Percentiles rank a stretch among this genome's conserved stretches.
Conservation (phyloP, 2,329 filamentous ascomycete genomes). For the Myriosclerotinia curreyana region DNA sequence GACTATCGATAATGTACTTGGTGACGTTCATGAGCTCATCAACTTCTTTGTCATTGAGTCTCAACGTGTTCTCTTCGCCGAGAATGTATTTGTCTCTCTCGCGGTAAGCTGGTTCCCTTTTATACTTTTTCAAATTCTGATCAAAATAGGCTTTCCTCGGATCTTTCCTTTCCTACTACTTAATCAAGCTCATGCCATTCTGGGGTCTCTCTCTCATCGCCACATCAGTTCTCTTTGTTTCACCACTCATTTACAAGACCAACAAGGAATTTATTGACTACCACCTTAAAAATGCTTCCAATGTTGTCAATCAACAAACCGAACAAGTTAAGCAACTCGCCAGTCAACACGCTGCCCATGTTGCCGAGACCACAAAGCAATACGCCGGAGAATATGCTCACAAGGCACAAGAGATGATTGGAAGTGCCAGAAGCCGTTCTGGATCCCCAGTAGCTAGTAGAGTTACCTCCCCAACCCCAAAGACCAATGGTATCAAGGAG, state of each 20-base stretch:
- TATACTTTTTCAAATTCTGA: constrained; percentile 22
- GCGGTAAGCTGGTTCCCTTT: constrained; percentile 48
- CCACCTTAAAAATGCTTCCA: constrained; percentile 56
- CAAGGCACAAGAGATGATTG: constrained; percentile 64
- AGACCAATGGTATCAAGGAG: constrained; percentile 26
- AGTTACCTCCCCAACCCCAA: constrained; percentile 29
- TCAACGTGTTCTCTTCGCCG: constrained; percentile 65
- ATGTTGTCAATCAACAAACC: constrained; percentile 60
- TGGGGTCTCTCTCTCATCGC: constrained; percentile 64
- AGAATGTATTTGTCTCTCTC: constrained; percentile 60
- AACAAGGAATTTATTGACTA: constrained; percentile 69
- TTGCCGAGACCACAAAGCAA: constrained; percentile 62
- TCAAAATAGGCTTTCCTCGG: constrained; percentile 52
- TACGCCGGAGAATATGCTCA: constrained; percentile 65
- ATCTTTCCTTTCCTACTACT: constrained; percentile 64
- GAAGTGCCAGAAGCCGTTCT: constrained; percentile 38
- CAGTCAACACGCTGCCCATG: constrained; percentile 61
- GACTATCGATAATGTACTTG: constrained; percentile 58
- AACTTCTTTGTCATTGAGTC: constrained; percentile 71
- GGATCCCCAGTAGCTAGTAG: constrained; percentile 31
- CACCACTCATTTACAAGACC: constrained; percentile 60
- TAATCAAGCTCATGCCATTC: constrained; percentile 67
- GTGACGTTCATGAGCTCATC: constrained; percentile 64
- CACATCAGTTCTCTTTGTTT: constrained; percentile 58
- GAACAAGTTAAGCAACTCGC: constrained; percentile 59